A percentile compares a stretch with the other conserved stretches of the same genome.
These are phyloP conservation scores for Phanerochaete carnosa DNA, from an alignment of 768 basidiomycete species.

Conservation along the genomic window DNA sequence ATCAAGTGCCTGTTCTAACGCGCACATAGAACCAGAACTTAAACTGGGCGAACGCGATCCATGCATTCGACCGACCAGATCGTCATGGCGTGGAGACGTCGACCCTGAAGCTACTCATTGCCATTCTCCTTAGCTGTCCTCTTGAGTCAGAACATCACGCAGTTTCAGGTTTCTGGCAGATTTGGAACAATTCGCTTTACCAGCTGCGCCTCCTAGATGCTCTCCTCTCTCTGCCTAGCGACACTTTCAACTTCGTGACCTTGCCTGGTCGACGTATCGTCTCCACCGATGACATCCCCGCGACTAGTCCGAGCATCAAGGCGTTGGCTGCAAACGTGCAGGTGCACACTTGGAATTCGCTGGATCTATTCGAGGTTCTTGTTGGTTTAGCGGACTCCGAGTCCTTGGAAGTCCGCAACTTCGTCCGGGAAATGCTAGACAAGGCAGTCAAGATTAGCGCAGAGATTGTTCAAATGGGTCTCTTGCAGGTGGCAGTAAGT, in stretches of 20 bases:
- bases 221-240: constrained; percentile 81
- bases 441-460: constrained; percentile 92
- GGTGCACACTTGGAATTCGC: constrained; percentile 90
- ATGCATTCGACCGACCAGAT: constrained; percentile 82
- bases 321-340: constrained; percentile 88
- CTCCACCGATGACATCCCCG: constrained; percentile 82
- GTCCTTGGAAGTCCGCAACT: constrained; percentile 62
- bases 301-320: constrained; percentile 89
- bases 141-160: constrained; percentile 75
- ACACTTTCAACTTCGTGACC: constrained; percentile 90
- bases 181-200: constrained; percentile 82
- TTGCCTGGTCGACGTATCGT: constrained; percentile 82
- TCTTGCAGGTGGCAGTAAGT: constrained; percentile 87
- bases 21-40: constrained; percentile 53
- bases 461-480: constrained; percentile 90
- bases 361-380: constrained; percentile 85
- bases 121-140: constrained; percentile 80
- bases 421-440: constrained; percentile 89
- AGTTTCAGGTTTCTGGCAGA: constrained; percentile 80
- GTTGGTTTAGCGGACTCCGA: constrained; percentile 78
- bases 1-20: neutral
- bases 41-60: constrained; percentile 81
- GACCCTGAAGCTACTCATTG: constrained; percentile 84
- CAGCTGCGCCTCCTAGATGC: constrained; percentile 88
- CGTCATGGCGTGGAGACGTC: constrained; percentile 86